phyloP scores from a whole-genome alignment of 2,329 filamentous ascomycete species.

The Eutypa lata region DNA sequence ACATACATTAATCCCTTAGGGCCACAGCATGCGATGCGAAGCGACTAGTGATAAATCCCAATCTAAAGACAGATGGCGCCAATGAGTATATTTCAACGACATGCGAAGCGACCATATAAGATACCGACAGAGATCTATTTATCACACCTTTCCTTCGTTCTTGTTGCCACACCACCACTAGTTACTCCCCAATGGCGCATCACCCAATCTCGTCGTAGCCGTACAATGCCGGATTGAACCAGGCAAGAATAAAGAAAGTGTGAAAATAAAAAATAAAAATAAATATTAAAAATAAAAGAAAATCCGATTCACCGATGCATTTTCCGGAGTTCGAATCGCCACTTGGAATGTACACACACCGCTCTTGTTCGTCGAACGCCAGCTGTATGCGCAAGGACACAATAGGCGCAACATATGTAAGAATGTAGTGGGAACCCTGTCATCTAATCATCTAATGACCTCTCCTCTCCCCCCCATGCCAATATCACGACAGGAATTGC shows the following conservation, averaged over 20 bases:
- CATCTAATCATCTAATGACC: neutral
- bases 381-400: neutral
- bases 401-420: neutral
- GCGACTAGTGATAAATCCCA: slow-evolving; percentile 16
- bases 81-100: slow-evolving; percentile 16
- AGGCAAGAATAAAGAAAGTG: too few species aligned
- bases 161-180: too few species aligned
- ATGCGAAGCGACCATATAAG: slow-evolving; percentile 1
- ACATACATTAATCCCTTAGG: slow-evolving; percentile 19
- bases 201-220: too few species aligned
- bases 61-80: neutral
- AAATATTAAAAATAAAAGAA: neutral
- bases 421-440: neutral
- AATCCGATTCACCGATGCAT: neutral
- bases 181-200: too few species aligned
- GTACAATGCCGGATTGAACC: too few species aligned
- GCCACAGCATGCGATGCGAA: slow-evolving; percentile 23
- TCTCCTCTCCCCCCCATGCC: neutral
- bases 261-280: too few species aligned
- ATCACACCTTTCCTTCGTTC: neutral
- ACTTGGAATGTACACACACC: neutral
- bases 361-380: neutral
- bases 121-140: neutral
- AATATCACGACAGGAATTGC: neutral
- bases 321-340: neutral